Conservation (phyloP, 352 stramenopile genomes). For the Globisporangium middletonii region DNA sequence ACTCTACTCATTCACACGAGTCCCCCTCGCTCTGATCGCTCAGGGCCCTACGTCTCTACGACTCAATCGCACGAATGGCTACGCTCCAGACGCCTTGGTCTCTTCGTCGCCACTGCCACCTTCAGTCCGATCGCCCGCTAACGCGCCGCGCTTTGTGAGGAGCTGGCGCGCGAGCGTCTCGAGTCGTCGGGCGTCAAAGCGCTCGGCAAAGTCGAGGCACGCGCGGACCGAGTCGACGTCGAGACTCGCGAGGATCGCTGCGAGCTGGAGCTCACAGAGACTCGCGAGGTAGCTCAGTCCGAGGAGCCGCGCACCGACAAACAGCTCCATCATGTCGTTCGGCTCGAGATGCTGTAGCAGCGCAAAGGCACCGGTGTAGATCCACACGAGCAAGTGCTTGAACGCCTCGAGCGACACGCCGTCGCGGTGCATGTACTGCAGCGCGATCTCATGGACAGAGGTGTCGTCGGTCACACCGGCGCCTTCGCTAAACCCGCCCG, state of each 20-base stretch:
- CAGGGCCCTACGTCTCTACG: no score
- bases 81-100: no score
- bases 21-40: no score
- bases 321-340: slow-evolving; percentile 67
- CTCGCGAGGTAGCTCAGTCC: slow-evolving; percentile 44
- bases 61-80: no score
- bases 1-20: no score
- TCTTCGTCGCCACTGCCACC: no score
- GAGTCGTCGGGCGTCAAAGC: slow-evolving; percentile 50
- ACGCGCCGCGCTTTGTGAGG: slow-evolving; percentile 13
- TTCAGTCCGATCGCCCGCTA: no score
- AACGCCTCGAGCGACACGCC: slow-evolving; percentile 63
- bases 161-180: slow-evolving; percentile 38
- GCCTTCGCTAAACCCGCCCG: slow-evolving; percentile 75
- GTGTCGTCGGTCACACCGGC: background rate
- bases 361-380: slow-evolving; percentile 64
- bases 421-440: slow-evolving; percentile 70
- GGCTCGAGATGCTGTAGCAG: slow-evolving; percentile 38
- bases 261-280: slow-evolving; percentile 59
- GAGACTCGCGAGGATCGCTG: slow-evolving; percentile 39
- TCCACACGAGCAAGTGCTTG: slow-evolving; percentile 52
- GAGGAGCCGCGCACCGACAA: slow-evolving; percentile 53
- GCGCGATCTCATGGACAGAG: slow-evolving; percentile 42
- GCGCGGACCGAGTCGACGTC: slow-evolving; percentile 42
- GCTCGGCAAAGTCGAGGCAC: slow-evolving; percentile 58